Evolutionary conservation across 345 rosid species (phyloP).

Genomic region (Citrus maxima): DNA sequence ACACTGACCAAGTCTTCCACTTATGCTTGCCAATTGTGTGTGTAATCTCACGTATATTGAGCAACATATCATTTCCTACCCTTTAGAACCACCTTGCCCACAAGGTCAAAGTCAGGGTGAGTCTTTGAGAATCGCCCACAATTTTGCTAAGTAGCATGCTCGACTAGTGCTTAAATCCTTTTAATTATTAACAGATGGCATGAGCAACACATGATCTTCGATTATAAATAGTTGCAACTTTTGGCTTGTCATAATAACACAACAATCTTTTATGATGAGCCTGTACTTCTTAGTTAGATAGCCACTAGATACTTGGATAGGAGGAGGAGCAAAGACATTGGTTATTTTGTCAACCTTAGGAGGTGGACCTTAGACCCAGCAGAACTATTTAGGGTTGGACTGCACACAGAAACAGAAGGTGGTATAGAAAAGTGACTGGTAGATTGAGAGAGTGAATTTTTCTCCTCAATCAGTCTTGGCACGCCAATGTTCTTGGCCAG

Average conservation of each 20-base stretch:
- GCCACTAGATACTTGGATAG: not conserved
- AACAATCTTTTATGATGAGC: not conserved
- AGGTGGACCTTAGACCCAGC: not conserved
- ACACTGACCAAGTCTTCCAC: no score
- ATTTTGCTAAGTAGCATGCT: no score
- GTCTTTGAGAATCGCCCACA: no score
- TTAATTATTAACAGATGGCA: no score
- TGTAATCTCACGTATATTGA: no score
- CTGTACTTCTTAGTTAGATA: no score
- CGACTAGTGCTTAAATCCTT: no score
- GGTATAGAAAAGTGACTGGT: not conserved
- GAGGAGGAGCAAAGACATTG: no score
- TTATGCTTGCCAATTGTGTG: no score
- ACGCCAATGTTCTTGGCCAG: not conserved
- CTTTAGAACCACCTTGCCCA: no score
- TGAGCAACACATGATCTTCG: not conserved
- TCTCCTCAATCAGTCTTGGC: not conserved
- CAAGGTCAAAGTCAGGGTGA: no score
- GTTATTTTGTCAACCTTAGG: not conserved
- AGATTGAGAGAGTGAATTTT: not conserved
- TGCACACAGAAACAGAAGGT: not conserved
- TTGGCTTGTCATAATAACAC: not conserved
- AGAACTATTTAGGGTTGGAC: not conserved
- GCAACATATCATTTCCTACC: no score
- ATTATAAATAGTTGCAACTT: not conserved